Base-by-base conservation (phyloP, 1,139 yeast species). In the Pichia inconspicua region DNA sequence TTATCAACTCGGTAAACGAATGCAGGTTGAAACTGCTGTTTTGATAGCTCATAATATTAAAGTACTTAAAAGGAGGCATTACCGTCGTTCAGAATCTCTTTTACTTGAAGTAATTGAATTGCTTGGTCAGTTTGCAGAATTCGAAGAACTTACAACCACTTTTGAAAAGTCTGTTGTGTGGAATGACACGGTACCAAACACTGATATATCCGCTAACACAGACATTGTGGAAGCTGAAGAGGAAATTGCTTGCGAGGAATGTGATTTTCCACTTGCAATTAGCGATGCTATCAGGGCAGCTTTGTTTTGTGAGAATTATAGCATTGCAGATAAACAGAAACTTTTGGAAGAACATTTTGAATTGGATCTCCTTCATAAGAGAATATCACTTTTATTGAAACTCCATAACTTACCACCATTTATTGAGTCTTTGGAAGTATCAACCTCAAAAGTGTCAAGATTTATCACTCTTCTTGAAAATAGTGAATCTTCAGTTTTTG, bases 11-110 rank as follows among this genome's bases (percentile, higher is more conserved):
- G 38, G 52, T 3, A 28, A 53, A 25, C 55, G 51, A 40, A 46
- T 56, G 5, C 52, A 60, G 22, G 42, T 60, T 30, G 63, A 61
- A 49, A 54, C 62, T 22, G 62, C 62, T 43, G 39, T 61, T 9
- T 49, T 55, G 11, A 48, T 59, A 6, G 43, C 59, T 11, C 40
- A 46, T 12, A 56, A 57, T n/a, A 47, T 63, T 7, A 47, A 54
- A 5, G 38, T 43, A 15, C 41, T 55, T 40, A 58, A 63, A 43
- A 44, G 42, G 19, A 50, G 54, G 4, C 59, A 56, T 44, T 56
- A 59, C 19, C 40, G 40, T 1, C 47, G 57, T 25, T 45, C 57
- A 14, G 60, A 55, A 19, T 44, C 45, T 11, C 48, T 62, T 27
- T 43, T 53, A 9, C 43, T 44, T 12, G 31, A 41, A 22, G 42